Evolutionary conservation across 2,329 filamentous ascomycete genomes (phyloP), one percentile per base, ranked within the genome.

Genomic region (Escovopsis sp.): DNA sequence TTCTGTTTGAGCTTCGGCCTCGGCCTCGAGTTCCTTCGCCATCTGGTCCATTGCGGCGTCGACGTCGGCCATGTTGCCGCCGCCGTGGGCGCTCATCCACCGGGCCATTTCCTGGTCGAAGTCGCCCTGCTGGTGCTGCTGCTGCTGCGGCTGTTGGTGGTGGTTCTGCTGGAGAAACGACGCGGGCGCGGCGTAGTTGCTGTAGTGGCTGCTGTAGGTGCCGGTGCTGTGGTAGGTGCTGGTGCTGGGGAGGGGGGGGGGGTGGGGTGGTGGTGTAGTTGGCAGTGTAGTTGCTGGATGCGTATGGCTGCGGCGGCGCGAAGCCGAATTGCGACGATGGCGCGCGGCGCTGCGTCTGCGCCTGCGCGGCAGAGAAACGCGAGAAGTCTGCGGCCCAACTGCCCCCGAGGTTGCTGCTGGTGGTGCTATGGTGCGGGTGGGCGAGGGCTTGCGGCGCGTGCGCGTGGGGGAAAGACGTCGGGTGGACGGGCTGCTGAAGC

Each of bases 11-110:
- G n/a, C n/a, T n/a, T n/a, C n/a, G n/a, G n/a, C n/a, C n/a, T n/a
- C 9, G 5, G 19, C 19, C 28, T 60, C 57, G 8, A 63, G 45
- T 36, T 63, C 58, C 11, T 49, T 51, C 5, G 61, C 60, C 43
- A 64, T 53, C 36, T 58, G 51, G 26, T 62, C 59, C 56, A 64
- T 62, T 35, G 56, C 54, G 15, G 57, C 57, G 34, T 62, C 58
- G 3, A 63, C 57, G 23, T 61, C 49, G 17, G 53, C 47, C 50
- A 62, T 61, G 28, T 51, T 47, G 8, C 43, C 43, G 4, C 39
- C 39, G 15, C 52, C 49, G 30, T 64, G 54, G 12, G 37, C 47
- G 0, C 54, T 50, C 53, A 63, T 58, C 61, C 61, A 64, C 17
- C 46, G 48, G 5, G 52, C 49, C 53, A 64, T 58, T 29, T 64